Evolutionary conservation across 1,139 yeast genomes (phyloP).

Genomic region (Nakaseomyces nivariensis): DNA sequence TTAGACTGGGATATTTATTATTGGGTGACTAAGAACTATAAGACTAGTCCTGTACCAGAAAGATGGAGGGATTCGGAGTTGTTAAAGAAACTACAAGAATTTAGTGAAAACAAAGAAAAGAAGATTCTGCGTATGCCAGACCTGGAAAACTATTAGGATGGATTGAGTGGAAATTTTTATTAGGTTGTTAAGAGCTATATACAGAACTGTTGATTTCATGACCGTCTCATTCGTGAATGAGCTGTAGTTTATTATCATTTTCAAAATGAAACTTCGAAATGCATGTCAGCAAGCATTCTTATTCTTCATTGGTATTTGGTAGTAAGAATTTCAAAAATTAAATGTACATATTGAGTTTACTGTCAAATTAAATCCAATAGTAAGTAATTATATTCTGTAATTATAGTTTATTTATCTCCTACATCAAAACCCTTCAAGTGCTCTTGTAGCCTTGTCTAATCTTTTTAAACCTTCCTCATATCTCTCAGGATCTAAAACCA

Average conservation of each 20-base stretch:
- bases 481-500: conserved; percentile 73
- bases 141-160: conserved; percentile 29
- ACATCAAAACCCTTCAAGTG: conserved; percentile 67
- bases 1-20: conserved; percentile 98
- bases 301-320: no score
- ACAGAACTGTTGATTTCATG: no score
- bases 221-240: no score
- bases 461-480: conserved; percentile 74
- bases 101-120: conserved; percentile 61
- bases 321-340: no score
- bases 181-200: no score
- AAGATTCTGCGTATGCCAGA: conserved; percentile 84
- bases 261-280: no score
- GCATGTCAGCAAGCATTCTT: no score
- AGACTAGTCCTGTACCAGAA: conserved; percentile 77
- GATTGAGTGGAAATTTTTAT: no score
- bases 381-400: not conserved
- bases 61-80: conserved; percentile 65
- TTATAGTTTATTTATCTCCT: not conserved
- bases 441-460: conserved; percentile 69
- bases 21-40: conserved; percentile 86
- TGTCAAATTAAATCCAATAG: no score
- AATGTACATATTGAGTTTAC: no score
- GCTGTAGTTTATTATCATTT: no score
- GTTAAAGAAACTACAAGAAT: conserved; percentile 56